Evolutionary conservation across 768 basidiomycete genomes (phyloP), one percentile per base, ranked within the genome.

Genomic region (Suillus ampliporus): DNA sequence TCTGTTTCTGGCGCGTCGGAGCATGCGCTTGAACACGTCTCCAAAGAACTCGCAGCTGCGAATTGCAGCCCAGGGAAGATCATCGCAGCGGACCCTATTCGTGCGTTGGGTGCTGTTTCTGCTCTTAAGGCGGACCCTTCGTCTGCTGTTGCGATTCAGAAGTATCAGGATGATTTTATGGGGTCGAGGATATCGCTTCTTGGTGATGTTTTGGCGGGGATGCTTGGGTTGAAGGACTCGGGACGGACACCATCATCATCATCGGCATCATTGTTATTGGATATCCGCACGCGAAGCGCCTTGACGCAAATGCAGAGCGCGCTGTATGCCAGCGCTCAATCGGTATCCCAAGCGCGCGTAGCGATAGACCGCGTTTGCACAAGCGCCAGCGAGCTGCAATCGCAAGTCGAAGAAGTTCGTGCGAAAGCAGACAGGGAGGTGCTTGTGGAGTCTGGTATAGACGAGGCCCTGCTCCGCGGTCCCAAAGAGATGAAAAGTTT

Each of bases 81-180:
- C 31, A 67, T 89, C 19, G 80, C 83, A 63, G 77, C 84, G 17
- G 88, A 92, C 67, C 88, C 89, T 5, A 66, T 72, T 48, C 86
- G 86, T 41, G 90, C 90, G 0, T 62, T 87, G 13, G 71, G 73
- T 1, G 90, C 88, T 3, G 77, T 89, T 7, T 75, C 75, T 37
- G 66, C 77, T 28, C 74, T 93, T 38, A 81, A 78, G 63, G 67
- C 78, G 10, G 74, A 84, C 47, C 78, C 83, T 1, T 74, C 73
- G 5, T 85, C 85, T 1, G 64, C 84, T 15, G 67, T 78, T 3
- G 80, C 84, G 37, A 80, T 92, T 15, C 87, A 91, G 63, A 79
- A 77, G 62, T 93, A 86, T 72, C 89, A 91, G 68, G 82, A 86
- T 64, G 82, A 86, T 10, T 86, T 84, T 61, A 69, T 84, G 26